Base-by-base conservation (phyloP, 139 green algal genomes). In the Chlorella sp. region DNA sequence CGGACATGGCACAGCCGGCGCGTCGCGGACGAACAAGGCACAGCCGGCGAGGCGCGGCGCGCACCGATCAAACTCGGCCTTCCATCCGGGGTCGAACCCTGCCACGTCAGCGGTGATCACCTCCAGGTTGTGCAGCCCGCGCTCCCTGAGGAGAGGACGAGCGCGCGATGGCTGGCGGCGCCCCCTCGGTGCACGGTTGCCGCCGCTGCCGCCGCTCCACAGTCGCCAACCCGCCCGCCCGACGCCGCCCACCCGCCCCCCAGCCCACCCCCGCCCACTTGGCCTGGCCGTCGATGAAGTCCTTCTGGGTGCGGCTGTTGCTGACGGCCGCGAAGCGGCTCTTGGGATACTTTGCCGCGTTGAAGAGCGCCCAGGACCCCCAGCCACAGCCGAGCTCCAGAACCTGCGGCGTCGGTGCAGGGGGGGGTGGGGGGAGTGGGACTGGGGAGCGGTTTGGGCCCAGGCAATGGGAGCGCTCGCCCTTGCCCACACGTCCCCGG, bases 331-430 rank as follows among this genome's bases (percentile, higher is more conserved):
- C 95, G 68, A 99, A 67, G 25, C 23, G 51, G 55, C 69, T 86
- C 41, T n/a, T 60, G 1, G 91, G 91, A 67, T 90, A 95, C 35
- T 80, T 85, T 15, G 71, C 73, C 1, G 93, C 95, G 65, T 96
- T 89, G 80, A 90, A 98, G 8, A 99, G 83, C 41, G 72, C 90
- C 65, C 97, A 80, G 35, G 87, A 95, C 50, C 96, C 96, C 96
- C 96, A 99, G 8, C 96, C 96, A 80, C 96, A 98, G 1, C 96
- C 95, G n/a, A 99, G 83, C 84, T 99, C 96, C 75, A 99, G 79
- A 0, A 99, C 76, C 0, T 73, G n/a, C 69, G 94, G 89, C 0
- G 33, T n/a, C n/a, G n/a, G 3, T 17, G 36, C 31, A 67, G 11
- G 8, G 29, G 56, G 29, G 29, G 17, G 60, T 42, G 35, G 33